phyloP scores from a whole-genome alignment of 805 yeast species.

The Candida gorgasii region DNA sequence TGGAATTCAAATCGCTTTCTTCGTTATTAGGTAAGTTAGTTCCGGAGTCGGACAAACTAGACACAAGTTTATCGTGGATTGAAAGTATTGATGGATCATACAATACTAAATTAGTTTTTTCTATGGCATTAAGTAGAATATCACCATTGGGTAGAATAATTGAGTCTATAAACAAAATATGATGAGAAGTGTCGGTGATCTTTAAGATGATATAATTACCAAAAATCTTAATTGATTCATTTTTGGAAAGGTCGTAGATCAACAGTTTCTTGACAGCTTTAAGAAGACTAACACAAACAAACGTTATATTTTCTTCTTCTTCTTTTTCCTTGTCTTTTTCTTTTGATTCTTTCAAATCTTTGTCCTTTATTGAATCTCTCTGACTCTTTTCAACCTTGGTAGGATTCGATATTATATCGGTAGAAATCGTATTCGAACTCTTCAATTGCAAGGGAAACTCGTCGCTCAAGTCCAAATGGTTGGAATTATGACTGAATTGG shows the following conservation, averaged over 20 bases:
- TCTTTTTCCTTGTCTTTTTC: not conserved
- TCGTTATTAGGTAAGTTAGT: constrained; percentile 12
- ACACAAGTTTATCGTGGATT: constrained; percentile 4
- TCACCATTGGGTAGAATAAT: constrained; percentile 40
- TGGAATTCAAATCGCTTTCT: constrained; percentile 14
- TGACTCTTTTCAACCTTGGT: constrained; percentile 22
- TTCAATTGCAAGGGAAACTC: constrained; percentile 29
- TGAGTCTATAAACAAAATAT: constrained; percentile 36
- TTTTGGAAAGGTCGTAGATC: constrained; percentile 31
- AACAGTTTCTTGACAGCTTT: constrained; percentile 43
- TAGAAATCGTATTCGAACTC: constrained; percentile 21
- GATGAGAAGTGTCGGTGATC: constrained; percentile 10
- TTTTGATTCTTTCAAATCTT: not conserved
- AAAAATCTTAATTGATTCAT: constrained; percentile 29
- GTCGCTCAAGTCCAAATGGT: constrained; percentile 16
- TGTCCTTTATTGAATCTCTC: too few relatives aligned
- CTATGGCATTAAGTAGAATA: constrained; percentile 31
- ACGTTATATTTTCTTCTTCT: constrained; percentile 28
- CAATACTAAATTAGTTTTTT: constrained; percentile 25
- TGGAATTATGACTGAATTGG: constrained; percentile 27
- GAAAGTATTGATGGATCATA: constrained; percentile 26
- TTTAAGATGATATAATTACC: constrained; percentile 36
- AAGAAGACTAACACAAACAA: constrained; percentile 36
- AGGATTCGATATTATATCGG: constrained; percentile 32
- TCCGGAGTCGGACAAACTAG: not conserved